Base-by-base conservation (phyloP, 495 filamentous ascomycete genomes). In the Sabuloglossum arenarium region DNA sequence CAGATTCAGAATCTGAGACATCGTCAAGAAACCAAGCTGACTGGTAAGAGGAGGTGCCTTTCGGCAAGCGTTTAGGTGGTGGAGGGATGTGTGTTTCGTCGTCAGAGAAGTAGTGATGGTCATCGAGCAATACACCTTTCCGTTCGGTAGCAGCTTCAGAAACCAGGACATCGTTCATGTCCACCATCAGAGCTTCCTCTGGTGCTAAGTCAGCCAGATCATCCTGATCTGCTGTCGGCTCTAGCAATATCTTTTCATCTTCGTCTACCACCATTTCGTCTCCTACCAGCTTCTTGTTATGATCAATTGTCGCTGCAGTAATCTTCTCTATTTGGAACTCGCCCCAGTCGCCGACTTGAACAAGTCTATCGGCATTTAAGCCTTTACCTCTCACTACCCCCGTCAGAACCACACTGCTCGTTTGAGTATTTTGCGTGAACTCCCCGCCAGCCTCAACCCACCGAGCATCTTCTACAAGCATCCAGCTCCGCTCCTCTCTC, bases 31-130 rank as follows among this genome's bases (percentile, higher is more conserved):
- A 94, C 91, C 91, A 98, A 8, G 90, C 88, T 9, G 88, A 74
- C 67, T 98, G 91, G 64, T 97, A 97, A 28, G 80, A 75, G 6
- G 91, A 97, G 24, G 91, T 98, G 53, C 91, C 91, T 65, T 81
- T 85, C 0, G 91, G 91, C 23, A 98, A 66, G 60, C 77, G 78
- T 69, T 84, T 93, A 3, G 86, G 85, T 45, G 67, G 64, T 12
- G 71, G 59, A 2, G 79, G 76, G 30, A 76, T 70, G 58, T 76
- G 71, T n/a, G 76, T 71, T 24, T 93, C 84, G 19, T 94, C 87
- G 53, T 97, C 91, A 3, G 88, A 90, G 64, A 95, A 98, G 69
- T 98, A 98, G 64, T 96, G 91, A 68, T 98, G 90, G 59, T 94
- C 89, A 60, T 98, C 91, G 29, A 98, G 73, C 43, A 98, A 72